phyloP scores from a whole-genome alignment of 106 monocot species.

The Apostasia ramifera region DNA sequence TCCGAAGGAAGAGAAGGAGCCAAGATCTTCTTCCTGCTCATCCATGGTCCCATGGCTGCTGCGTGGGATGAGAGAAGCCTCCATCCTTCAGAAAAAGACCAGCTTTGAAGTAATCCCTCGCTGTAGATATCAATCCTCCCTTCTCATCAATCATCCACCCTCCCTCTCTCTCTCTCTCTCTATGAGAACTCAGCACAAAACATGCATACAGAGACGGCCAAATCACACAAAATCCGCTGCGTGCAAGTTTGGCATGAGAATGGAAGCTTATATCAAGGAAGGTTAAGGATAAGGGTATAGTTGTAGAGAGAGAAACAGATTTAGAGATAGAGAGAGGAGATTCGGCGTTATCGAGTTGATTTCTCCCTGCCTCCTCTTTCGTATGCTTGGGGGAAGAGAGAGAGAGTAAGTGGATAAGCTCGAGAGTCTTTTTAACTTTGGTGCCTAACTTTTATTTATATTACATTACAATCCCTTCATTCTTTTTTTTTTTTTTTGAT shows the following conservation, averaged over 20 bases:
- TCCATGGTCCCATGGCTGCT: slow-evolving; percentile 22
- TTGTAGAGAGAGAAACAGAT: background rate
- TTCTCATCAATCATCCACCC: background rate
- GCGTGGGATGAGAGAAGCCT: slow-evolving; percentile 13
- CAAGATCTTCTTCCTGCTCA: slow-evolving; percentile 17
- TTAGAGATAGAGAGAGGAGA: slow-evolving; percentile 2
- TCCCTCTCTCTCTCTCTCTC: background rate
- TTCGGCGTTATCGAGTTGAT: slow-evolving; percentile 27
- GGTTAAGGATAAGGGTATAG: background rate
- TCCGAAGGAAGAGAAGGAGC: slow-evolving; percentile 15
- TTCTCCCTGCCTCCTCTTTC: background rate
- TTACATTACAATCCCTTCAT: too few relatives aligned
- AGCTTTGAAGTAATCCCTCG: background rate
- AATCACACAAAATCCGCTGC: too few relatives aligned
- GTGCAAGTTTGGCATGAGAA: background rate
- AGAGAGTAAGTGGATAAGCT: slow-evolving; percentile 15
- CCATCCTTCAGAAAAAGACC: slow-evolving; percentile 8
- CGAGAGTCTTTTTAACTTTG: too few relatives aligned
- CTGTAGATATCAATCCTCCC: background rate
- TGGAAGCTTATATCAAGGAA: slow-evolving; percentile 2
- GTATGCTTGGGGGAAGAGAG: background rate
- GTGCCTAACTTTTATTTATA: too few relatives aligned
- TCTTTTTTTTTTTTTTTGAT: too few relatives aligned
- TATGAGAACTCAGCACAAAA: too few relatives aligned
- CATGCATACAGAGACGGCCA: too few relatives aligned